Evolutionary conservation across 2,329 filamentous ascomycete genomes (phyloP), one percentile per base, ranked within the genome.

Genomic region (Fonsecaea nubica): DNA sequence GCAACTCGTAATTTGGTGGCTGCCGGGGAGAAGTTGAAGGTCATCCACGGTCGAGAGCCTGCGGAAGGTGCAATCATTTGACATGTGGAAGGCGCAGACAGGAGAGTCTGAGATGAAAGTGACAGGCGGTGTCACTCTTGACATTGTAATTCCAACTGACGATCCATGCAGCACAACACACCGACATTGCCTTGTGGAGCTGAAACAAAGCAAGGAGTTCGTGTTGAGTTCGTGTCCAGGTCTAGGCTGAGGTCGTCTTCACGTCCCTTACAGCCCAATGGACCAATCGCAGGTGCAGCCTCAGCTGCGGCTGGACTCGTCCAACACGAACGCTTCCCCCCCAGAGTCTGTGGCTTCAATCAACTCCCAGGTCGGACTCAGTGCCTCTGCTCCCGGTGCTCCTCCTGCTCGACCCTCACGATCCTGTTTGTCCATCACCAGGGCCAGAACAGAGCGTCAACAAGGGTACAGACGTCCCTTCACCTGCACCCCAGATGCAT

Each of bases 291-390:
- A 25, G 45, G 45, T 30, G 45, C 45, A 50, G 45, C 45, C 45
- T 50, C 45, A 50, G 45, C 45, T 50, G 45, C 45, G 45, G 45
- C 45, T 50, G 45, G 45, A 50, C 45, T 50, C 45, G 9, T 50
- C 42, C 45, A 50, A 25, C 45, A 25, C 45, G 8, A 25, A 50
- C 9, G 45, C 2, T 10, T 50, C 45, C 3, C 18, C 45, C 12
- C 21, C 45, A 50, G 45, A 25, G 3, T 50, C 45, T 30, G 18
- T 25, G 18, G 21, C 45, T 3, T 50, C 45, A 25, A 18, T 50
- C 45, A 50, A 50, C 9, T 50, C 45, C 12, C 45, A 13, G 21
- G 45, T 50, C 21, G 45, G 18, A 4, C 45, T 50, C 18, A 50
- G 45, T 25, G 5, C 45, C 45, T 50, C 45, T 50, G 45, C 45